A percentile compares a stretch with the other conserved stretches of the same genome.
Conservation (phyloP, 805 yeast genomes). For the Priceomyces medius region DNA sequence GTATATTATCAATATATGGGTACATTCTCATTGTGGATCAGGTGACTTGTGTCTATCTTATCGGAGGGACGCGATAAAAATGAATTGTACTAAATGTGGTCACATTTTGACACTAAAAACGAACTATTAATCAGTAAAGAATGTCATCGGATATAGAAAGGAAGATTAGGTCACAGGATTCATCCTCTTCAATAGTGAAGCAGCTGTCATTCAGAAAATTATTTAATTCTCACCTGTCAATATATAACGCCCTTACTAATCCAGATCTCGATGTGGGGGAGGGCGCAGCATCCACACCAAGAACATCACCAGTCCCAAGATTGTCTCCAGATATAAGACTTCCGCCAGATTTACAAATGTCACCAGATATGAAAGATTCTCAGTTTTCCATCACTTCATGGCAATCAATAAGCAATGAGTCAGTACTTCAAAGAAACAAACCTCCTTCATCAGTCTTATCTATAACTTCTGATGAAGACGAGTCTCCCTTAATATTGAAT, state of each 20-base stretch:
- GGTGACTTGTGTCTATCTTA: background rate
- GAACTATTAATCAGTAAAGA: background rate
- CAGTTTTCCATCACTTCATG: slow-evolving; percentile 25
- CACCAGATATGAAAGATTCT: slow-evolving; percentile 10
- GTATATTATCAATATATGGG: too few species aligned
- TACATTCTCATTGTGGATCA: too few species aligned
- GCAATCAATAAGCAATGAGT: slow-evolving; percentile 29
- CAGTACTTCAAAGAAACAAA: slow-evolving; percentile 11
- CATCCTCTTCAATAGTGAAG: slow-evolving; percentile 4
- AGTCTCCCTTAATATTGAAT: slow-evolving; percentile 20
- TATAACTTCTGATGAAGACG: slow-evolving; percentile 27
- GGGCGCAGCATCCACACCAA: slow-evolving; percentile 4
- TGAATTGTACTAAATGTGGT: background rate
- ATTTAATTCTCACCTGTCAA: slow-evolving; percentile 37
- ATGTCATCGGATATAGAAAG: slow-evolving; percentile 1
- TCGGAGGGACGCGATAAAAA: background rate
- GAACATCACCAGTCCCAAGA: slow-evolving; percentile 4
- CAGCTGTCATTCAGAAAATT: slow-evolving; percentile 19
- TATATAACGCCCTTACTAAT: slow-evolving; percentile 37
- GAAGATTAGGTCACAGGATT: background rate
- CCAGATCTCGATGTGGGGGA: slow-evolving; percentile 37
- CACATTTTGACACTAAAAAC: background rate
- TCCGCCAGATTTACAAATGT: slow-evolving; percentile 4
- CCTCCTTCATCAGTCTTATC: slow-evolving; percentile 20
- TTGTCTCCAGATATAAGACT: slow-evolving; percentile 2